Base-by-base conservation (phyloP, 805 yeast genomes). In the Candida endomychidarum region DNA sequence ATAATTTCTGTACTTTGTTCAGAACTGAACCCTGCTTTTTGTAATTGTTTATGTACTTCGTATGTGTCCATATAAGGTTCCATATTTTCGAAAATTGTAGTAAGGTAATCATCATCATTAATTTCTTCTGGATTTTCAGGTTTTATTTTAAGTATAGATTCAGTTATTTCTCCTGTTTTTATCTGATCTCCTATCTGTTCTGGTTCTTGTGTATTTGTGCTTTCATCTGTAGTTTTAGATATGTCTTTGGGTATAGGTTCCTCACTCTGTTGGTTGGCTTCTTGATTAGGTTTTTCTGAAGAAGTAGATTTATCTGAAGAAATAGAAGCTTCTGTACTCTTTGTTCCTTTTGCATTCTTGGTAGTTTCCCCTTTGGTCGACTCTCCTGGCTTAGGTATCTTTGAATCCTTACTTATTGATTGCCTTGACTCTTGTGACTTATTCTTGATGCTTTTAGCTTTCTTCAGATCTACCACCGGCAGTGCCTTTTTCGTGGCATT, bases 1-100 rank as follows among this genome's bases (percentile, higher is more conserved):
- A 86, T 69, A 4, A 86, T 59, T 16, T 74, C 65, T 36, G 78
- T 81, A 9, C 88, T 71, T 57, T 87, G 91, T 3, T 60, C 60
- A 0, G 72, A 71, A 0, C 78, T 75, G 54, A 82, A 83, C 2
- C 88, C 89, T 1, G 83, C 67, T 0, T 57, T 54, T 12, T 57
- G 57, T 14, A 87, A 68, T 38, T 75, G 73, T 15, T 73, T 67
- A 52, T 69, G 83, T 0, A 84, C 76, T 27, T 64, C 67, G 58
- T 81, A 69, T 0, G 75, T 69, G 45, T 69, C 73, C 56, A 69
- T 53, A 43, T 67, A 69, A 1, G 75, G 75, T 36, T 69, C 75
- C 63, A 64, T 57, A 23, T 62, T 56, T 14, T 60, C 73, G 44
- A 69, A 80, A 1, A 90, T 82, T 34, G 87, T 86, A 36, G 88